Percentiles rank a stretch among this genome's conserved stretches.
phyloP scores from a whole-genome alignment of 2,329 filamentous ascomycete species.

The Alternaria triticina region DNA sequence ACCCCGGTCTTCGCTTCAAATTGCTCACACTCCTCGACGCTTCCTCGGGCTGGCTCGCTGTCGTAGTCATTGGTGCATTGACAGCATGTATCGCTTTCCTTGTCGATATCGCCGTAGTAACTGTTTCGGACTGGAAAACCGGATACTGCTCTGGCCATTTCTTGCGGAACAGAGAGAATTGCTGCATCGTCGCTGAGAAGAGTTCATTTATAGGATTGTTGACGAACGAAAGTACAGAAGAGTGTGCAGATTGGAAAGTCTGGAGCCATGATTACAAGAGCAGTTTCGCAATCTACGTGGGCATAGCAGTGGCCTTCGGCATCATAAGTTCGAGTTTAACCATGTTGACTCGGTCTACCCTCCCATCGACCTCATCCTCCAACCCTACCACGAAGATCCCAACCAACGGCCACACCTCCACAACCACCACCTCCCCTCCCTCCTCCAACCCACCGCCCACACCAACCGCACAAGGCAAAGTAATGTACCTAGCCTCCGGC shows the following conservation, averaged over 20 bases:
- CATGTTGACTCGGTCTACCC: slow-evolving; percentile 56
- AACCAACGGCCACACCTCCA: slow-evolving; percentile 13
- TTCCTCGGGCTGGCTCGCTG: slow-evolving; percentile 63
- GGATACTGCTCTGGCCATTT: slow-evolving; percentile 60
- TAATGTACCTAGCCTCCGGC: slow-evolving; percentile 65
- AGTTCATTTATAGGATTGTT: slow-evolving; percentile 20
- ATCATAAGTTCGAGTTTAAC: slow-evolving; percentile 58
- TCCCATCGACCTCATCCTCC: slow-evolving; percentile 53
- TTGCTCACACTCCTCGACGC: slow-evolving; percentile 56
- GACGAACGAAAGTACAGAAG: slow-evolving; percentile 2
- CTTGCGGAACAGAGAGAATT: slow-evolving; percentile 58
- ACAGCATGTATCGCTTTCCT: slow-evolving; percentile 63
- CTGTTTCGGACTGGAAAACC: slow-evolving; percentile 63
- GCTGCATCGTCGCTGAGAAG: slow-evolving; percentile 47
- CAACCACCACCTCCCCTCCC: slow-evolving; percentile 9
- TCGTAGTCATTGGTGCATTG: slow-evolving; percentile 59
- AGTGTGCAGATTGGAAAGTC: slow-evolving; percentile 51
- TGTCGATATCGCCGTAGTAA: slow-evolving; percentile 62
- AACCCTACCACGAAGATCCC: neutral
- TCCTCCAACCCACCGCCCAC: neutral
- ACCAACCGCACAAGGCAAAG: slow-evolving; percentile 51
- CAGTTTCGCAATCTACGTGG: slow-evolving; percentile 58
- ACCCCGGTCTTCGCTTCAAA: slow-evolving; percentile 51
- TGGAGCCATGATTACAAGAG: slow-evolving; percentile 54
- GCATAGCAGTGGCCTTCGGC: slow-evolving; percentile 57